Evolutionary conservation across 2,329 filamentous ascomycete species (phyloP), one percentile per base, ranked within the genome.

Genomic region (Cadophora malorum): DNA sequence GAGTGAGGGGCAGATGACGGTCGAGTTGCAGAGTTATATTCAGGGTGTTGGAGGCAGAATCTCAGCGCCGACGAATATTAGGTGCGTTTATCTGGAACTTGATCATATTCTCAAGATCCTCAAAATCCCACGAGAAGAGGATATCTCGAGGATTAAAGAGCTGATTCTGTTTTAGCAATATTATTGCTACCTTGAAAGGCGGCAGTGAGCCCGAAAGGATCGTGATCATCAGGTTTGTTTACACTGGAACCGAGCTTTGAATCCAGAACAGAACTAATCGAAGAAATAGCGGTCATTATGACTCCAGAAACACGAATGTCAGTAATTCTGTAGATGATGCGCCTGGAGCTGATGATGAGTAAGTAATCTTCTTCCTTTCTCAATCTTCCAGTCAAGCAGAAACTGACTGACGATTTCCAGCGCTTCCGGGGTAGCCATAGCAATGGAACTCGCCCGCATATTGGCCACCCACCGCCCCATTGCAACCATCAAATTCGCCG

Each of bases 281-380:
- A 19, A 35, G 25, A 38, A 81, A 86, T 33, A 84, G 83, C 1
- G 85, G 85, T 0, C 84, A 88, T 72, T 87, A 87, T 74, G 86
- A 88, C 71, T 83, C 80, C 63, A 80, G 86, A 14, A 80, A 82
- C 2, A 81, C 83, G 0, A 80, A 88, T 69, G 74, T 84, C 0
- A 76, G 83, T 62, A 81, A 88, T 74, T 86, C 83, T 70, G 80
- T 80, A 16, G 79, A 79, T 41, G 84, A 87, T 70, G 82, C 84
- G 1, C 86, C 86, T 0, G 86, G 86, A 1, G 85, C 86, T 0
- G 85, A 88, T 68, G 86, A 88, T 72, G 85, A 88, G 66, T 68
- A 65, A 47, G 60, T 52, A 2, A 45, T n/a, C 19, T 28, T 38
- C 61, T 10, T 16, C 4, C 31, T 19, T 7, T 41, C 10, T 25